phyloP scores from a whole-genome alignment of 805 yeast genomes.

The Grigorovia jiainica region DNA sequence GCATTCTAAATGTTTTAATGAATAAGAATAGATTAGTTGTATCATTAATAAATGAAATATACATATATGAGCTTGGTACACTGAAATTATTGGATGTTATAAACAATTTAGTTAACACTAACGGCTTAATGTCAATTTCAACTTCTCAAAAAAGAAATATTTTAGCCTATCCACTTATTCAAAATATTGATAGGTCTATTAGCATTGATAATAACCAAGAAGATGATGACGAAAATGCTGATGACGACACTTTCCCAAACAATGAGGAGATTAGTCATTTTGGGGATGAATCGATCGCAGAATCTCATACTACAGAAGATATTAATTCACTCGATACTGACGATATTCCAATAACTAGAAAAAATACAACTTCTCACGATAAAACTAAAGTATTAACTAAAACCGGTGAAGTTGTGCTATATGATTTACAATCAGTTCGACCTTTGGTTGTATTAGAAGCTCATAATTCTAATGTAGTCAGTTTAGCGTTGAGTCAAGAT shows the following conservation, averaged over 20 bases:
- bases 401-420: conserved; percentile 55
- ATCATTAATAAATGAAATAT: conserved; percentile 51
- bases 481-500: conserved; percentile 50
- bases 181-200: background rate
- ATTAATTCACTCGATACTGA: background rate
- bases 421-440: conserved; percentile 49
- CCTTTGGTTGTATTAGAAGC: conserved; percentile 65
- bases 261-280: background rate
- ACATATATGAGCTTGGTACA: conserved; percentile 61
- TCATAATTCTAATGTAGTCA: conserved; percentile 58
- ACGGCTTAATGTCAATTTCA: conserved; percentile 55
- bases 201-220: background rate
- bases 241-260: background rate
- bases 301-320: background rate
- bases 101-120: conserved; percentile 24
- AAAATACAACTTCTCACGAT: conserved; percentile 27
- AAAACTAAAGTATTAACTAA: too few species aligned
- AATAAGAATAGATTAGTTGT: conserved; percentile 58
- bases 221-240: background rate
- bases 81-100: conserved; percentile 45
- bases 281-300: background rate
- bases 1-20: conserved; percentile 49
- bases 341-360: background rate
- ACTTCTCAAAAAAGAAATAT: conserved; percentile 41
- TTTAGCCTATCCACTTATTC: conserved; percentile 52